Conservation (phyloP, 768 basidiomycete species). For the Lactarius sanguifluus region DNA sequence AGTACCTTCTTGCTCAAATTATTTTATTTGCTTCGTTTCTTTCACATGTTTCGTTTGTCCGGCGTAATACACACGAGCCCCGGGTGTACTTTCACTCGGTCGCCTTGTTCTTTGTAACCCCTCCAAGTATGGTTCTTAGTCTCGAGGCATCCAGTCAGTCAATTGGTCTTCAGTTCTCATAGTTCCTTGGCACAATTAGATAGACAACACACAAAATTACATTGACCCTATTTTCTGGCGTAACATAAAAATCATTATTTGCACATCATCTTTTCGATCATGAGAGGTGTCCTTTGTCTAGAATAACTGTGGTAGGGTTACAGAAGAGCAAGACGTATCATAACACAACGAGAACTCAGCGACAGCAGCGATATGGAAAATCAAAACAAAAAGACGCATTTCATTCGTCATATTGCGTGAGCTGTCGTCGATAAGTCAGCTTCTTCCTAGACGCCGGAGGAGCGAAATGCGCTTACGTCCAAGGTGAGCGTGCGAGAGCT, state of each 20-base stretch:
- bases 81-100: background rate
- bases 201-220: constrained; percentile 3
- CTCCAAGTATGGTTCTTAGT: background rate
- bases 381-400: too few relatives aligned
- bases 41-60: background rate
- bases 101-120: background rate
- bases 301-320: constrained; percentile 7
- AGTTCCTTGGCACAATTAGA: background rate
- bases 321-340: background rate
- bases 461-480: constrained; percentile 56
- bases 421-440: constrained; percentile 36
- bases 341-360: constrained; percentile 1
- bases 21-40: constrained; percentile 3
- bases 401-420: constrained; percentile 63
- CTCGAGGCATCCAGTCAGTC: background rate
- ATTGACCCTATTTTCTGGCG: background rate
- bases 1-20: constrained; percentile 19
- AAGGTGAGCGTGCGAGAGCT: constrained; percentile 90
- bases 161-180: background rate
- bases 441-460: constrained; percentile 1
- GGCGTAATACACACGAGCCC: background rate
- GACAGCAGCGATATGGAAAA: constrained; percentile 1
- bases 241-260: constrained; percentile 13
- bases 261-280: background rate
- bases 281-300: background rate